A percentile compares a stretch with the other conserved stretches of the same genome.
These are phyloP conservation scores for Trifolium dubium DNA, from an alignment of 306 rosid species.

Conservation along the genomic window DNA sequence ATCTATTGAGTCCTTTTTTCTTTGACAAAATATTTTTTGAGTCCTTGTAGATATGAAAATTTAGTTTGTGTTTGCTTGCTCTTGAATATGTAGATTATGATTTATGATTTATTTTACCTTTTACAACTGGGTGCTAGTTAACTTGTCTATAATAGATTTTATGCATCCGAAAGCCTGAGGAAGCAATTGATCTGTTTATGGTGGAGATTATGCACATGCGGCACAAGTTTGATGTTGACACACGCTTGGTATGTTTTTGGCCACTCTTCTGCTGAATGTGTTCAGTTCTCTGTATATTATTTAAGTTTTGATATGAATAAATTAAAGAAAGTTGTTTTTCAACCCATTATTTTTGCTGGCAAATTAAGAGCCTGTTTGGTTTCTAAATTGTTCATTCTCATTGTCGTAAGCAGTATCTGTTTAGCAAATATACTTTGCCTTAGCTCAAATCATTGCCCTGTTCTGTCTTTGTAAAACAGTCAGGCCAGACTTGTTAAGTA, in stretches of 20 bases:
- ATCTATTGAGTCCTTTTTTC: neutral
- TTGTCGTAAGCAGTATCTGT: neutral
- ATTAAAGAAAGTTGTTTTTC: neutral
- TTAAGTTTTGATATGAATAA: neutral
- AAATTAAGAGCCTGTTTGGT: neutral
- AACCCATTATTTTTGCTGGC: neutral
- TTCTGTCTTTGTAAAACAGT: neutral
- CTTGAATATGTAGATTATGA: constrained; percentile 8
- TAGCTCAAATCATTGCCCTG: neutral
- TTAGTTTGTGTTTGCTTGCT: neutral
- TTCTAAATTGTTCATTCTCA: neutral
- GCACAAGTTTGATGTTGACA: constrained; percentile 92
- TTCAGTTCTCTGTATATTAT: neutral
- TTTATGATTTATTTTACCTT: constrained; percentile 1
- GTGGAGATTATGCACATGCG: constrained; percentile 99
- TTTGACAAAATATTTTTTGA: constrained; percentile 21
- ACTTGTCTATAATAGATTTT: constrained; percentile 65
- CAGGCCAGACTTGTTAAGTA: neutral
- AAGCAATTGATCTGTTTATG: constrained; percentile 89
- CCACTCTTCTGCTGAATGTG: neutral
- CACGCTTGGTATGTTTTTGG: constrained; percentile 78
- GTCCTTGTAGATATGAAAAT: constrained; percentile 3
- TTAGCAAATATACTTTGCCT: neutral
- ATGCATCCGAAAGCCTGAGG: constrained; percentile 87
- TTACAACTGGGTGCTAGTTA: constrained; percentile 28